A percentile compares a stretch with the other conserved stretches of the same genome.
phyloP scores from a whole-genome alignment of 768 basidiomycete genomes.

The Tephrocybe sp. region DNA sequence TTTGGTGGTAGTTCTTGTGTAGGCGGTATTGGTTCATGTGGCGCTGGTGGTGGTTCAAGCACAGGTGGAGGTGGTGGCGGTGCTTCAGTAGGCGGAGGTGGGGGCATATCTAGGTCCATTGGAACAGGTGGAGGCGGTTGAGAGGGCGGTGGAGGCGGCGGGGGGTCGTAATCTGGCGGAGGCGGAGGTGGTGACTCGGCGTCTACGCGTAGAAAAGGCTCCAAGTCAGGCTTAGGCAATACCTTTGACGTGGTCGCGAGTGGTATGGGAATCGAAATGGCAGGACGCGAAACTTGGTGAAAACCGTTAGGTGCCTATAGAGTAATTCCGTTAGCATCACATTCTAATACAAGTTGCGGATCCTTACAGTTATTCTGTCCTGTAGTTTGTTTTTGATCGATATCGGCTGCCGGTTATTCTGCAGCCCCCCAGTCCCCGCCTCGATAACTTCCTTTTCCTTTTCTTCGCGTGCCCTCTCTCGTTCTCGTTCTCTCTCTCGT shows the following conservation, averaged over 20 bases:
- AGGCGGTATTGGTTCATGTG: slow-evolving; percentile 31
- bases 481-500: slow-evolving; percentile 1
- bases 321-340: too few relatives aligned
- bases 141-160: slow-evolving; percentile 26
- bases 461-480: neutral
- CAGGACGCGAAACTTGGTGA: too few relatives aligned
- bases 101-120: slow-evolving; percentile 5
- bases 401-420: slow-evolving; percentile 32
- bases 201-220: slow-evolving; percentile 20
- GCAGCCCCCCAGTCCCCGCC: slow-evolving; percentile 23
- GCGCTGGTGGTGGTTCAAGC: slow-evolving; percentile 25
- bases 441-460: slow-evolving; percentile 3
- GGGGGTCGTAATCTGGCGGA: slow-evolving; percentile 25
- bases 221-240: slow-evolving; percentile 26
- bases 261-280: slow-evolving; percentile 27
- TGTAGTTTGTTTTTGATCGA: slow-evolving; percentile 39
- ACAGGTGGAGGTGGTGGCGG: slow-evolving; percentile 29
- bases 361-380: slow-evolving; percentile 26
- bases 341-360: too few relatives aligned
- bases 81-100: slow-evolving; percentile 23
- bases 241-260: slow-evolving; percentile 18
- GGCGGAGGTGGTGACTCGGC: slow-evolving; percentile 30
- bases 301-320: too few relatives aligned
- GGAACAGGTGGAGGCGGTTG: slow-evolving; percentile 31
- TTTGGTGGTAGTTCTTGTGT: slow-evolving; percentile 24